Evolutionary conservation across 176 grass and related monocot genomes (phyloP).

Genomic region (Phoenix dactylifera): DNA sequence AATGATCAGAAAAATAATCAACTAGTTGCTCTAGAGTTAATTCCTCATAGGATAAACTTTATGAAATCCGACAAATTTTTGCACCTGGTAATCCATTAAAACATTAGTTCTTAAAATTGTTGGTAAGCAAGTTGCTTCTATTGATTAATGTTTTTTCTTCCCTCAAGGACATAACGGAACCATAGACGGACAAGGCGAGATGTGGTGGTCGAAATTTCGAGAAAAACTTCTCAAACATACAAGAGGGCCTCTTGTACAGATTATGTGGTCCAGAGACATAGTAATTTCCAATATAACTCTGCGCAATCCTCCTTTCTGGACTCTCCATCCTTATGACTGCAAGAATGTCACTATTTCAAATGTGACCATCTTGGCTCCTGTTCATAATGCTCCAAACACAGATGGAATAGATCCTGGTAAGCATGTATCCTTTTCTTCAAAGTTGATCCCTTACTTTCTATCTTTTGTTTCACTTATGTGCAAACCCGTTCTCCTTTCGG

Average conservation of each 20-base stretch:
- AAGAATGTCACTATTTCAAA: conserved; percentile 71
- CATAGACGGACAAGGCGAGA: conserved; percentile 75
- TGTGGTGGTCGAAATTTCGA: conserved; percentile 76
- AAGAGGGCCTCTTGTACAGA: conserved; percentile 77
- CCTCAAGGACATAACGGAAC: conserved; percentile 74
- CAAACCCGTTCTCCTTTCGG: no score
- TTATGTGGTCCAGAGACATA: conserved; percentile 68
- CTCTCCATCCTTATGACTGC: conserved; percentile 79
- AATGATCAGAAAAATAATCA: no score
- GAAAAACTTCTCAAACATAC: conserved; percentile 60
- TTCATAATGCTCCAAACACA: conserved; percentile 70
- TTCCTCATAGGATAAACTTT: no score
- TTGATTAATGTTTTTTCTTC: conserved; percentile 1
- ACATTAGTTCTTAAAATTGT: neutral
- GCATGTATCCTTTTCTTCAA: conserved; percentile 2
- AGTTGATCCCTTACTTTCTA: neutral
- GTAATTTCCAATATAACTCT: conserved; percentile 78
- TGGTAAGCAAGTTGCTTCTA: neutral
- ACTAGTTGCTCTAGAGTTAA: no score
- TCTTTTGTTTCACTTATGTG: neutral
- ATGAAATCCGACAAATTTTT: no score
- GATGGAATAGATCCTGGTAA: conserved; percentile 96
- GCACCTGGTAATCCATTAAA: no score
- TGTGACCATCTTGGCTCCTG: conserved; percentile 69
- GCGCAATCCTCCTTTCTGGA: conserved; percentile 87